Percentiles rank a stretch among this genome's conserved stretches.
Conservation (phyloP, 148 eudicot species). For the Rhododendron ovatum region DNA sequence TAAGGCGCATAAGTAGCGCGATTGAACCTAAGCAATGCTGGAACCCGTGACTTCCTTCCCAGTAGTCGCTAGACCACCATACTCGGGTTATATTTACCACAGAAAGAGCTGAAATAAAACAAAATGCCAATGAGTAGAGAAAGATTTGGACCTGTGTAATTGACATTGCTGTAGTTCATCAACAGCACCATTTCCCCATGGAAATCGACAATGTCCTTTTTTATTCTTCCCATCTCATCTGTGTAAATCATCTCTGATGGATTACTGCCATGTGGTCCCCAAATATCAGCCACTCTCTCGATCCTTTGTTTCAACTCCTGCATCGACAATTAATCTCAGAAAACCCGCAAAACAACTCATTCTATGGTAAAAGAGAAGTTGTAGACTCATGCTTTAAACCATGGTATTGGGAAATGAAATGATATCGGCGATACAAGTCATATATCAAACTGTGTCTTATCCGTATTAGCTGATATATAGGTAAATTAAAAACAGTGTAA, state of each 20-base stretch:
- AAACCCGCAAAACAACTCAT: background rate
- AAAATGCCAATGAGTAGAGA: background rate
- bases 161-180: conserved; percentile 75
- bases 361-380: background rate
- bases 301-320: conserved; percentile 74
- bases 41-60: background rate
- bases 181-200: conserved; percentile 93
- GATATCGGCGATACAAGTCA: no score
- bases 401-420: background rate
- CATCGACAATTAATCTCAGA: background rate
- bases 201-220: conserved; percentile 72
- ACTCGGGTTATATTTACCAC: background rate
- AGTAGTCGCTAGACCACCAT: background rate
- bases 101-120: background rate
- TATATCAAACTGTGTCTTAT: no score
- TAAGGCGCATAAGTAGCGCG: background rate
- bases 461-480: no score
- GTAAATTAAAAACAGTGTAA: no score
- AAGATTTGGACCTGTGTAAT: conserved; percentile 55
- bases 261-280: conserved; percentile 42
- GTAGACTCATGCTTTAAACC: background rate
- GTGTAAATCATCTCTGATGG: conserved; percentile 42
- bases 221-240: conserved; percentile 54
- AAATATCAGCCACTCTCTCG: conserved; percentile 37
- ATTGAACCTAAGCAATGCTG: background rate